Conservation (phyloP, 1,284 basidiomycete genomes). For the Papiliotrema laurentii region DNA sequence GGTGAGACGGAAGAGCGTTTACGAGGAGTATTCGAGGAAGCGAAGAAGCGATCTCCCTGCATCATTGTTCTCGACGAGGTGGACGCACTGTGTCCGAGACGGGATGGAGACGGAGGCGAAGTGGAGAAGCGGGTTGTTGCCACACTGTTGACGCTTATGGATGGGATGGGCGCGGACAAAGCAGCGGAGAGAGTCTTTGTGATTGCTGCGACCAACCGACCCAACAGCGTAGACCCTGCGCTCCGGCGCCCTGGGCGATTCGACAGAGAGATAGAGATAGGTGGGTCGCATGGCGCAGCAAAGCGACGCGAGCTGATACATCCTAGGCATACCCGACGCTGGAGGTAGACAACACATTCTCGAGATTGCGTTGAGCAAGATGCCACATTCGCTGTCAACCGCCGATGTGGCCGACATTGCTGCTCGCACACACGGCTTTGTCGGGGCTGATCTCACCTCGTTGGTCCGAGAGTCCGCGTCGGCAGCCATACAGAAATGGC, state of each 20-base stretch:
- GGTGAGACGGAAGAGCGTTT: conserved; percentile 93
- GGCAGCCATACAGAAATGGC: conserved; percentile 78
- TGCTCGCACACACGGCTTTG: conserved; percentile 85
- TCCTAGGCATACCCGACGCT: conserved; percentile 88
- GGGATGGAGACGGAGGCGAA: conserved; percentile 84
- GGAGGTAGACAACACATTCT: conserved; percentile 79
- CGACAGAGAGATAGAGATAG: conserved; percentile 96
- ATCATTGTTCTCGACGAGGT: conserved; percentile 96
- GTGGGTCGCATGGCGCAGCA: no score
- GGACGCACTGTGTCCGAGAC: conserved; percentile 84
- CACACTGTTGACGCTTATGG: conserved; percentile 88
- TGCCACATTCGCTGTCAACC: conserved; percentile 66
- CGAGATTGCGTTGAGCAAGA: conserved; percentile 69
- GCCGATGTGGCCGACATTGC: conserved; percentile 66
- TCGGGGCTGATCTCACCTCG: conserved; percentile 90
- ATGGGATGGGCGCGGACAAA: conserved; percentile 68
- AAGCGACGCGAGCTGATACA: no score
- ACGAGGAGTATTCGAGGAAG: conserved; percentile 82
- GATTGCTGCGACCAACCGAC: conserved; percentile 94
- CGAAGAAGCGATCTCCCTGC: conserved; percentile 73
- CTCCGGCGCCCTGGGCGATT: conserved; percentile 89
- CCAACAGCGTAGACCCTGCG: conserved; percentile 95
- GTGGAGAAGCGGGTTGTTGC: conserved; percentile 96
- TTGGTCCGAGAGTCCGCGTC: conserved; percentile 92
- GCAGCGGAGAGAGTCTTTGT: conserved; percentile 69